These are phyloP conservation scores for Penicillium tannophilum DNA, from an alignment of 495 filamentous ascomycete genomes.

Conservation along the genomic window DNA sequence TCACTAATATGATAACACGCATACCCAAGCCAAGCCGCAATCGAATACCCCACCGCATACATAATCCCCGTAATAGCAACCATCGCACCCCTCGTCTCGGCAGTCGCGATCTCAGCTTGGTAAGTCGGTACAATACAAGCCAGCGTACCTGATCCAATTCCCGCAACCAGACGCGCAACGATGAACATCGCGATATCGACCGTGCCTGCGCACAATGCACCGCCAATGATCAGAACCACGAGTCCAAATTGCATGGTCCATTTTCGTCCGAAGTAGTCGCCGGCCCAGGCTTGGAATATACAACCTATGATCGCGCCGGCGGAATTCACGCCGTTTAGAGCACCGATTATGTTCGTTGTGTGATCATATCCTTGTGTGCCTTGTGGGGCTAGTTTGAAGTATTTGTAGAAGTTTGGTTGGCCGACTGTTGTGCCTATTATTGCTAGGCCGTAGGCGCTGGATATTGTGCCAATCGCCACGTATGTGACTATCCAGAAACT, in stretches of 20 bases:
- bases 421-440: constrained; percentile 50
- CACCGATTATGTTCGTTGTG: constrained; percentile 42
- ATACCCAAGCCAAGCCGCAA: constrained; percentile 38
- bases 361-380: constrained; percentile 37
- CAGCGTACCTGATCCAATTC: constrained; percentile 38
- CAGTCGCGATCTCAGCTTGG: constrained; percentile 41
- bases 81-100: constrained; percentile 39
- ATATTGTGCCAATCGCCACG: constrained; percentile 28
- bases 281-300: constrained; percentile 27
- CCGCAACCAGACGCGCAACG: constrained; percentile 38
- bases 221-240: constrained; percentile 33
- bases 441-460: constrained; percentile 43
- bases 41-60: constrained; percentile 33
- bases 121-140: constrained; percentile 41
- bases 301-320: constrained; percentile 37
- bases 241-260: constrained; percentile 35
- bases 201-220: constrained; percentile 37
- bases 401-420: constrained; percentile 44
- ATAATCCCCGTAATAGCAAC: constrained; percentile 35
- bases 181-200: constrained; percentile 45
- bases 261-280: constrained; percentile 34
- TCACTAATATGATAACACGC: constrained; percentile 29
- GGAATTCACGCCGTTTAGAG: constrained; percentile 43
- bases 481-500: constrained; percentile 26
- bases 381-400: constrained; percentile 33